Conservation (phyloP, 2,329 filamentous ascomycete species). For the Pseudogymnoascus sp. region DNA sequence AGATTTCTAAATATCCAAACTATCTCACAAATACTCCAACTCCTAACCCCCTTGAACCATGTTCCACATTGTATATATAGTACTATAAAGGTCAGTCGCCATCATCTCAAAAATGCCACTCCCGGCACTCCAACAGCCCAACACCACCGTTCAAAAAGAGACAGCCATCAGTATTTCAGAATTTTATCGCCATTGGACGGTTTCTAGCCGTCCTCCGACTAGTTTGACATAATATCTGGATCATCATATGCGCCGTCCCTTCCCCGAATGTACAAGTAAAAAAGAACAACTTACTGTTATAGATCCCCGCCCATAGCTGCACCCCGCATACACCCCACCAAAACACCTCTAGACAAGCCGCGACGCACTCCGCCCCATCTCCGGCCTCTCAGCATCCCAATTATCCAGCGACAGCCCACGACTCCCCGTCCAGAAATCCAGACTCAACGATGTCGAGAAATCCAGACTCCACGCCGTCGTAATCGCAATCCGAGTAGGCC, state of each 20-base stretch:
- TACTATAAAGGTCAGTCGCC: neutral
- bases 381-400: neutral
- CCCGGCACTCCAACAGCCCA: neutral
- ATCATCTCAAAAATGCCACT: neutral
- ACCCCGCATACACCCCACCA: neutral
- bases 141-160: neutral
- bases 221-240: constrained; percentile 6
- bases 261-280: neutral
- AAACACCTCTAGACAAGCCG: neutral
- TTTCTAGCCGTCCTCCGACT: neutral
- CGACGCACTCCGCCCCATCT: neutral
- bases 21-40: neutral
- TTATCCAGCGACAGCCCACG: neutral
- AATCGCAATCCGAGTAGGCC: neutral
- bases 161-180: constrained; percentile 2
- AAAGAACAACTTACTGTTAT: neutral
- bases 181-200: neutral
- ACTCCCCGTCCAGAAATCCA: neutral
- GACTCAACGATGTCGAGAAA: neutral
- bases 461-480: neutral
- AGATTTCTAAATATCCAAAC: neutral
- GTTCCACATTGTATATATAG: neutral
- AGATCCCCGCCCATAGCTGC: neutral
- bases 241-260: constrained; percentile 4
- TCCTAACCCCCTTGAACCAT: neutral